These are phyloP conservation scores for Cardiospermum halicacabum DNA, from an alignment of 345 rosid genomes.

Conservation along the genomic window DNA sequence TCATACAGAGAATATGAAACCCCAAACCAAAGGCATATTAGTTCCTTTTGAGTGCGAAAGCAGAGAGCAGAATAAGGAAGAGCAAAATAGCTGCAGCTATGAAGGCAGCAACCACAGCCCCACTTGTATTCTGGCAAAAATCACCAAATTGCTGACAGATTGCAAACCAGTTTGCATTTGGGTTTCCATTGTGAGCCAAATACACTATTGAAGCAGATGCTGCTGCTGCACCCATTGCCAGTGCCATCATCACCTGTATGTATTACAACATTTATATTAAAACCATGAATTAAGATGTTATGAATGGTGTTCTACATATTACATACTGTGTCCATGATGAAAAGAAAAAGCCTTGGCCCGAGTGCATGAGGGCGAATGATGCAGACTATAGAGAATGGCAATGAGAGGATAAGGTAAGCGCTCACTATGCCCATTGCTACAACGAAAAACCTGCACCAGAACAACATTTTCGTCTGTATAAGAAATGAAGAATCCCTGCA, in stretches of 20 bases:
- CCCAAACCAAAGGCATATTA: constrained; percentile 14
- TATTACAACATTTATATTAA: too few species aligned
- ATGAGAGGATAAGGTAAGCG: constrained; percentile 50
- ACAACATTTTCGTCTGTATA: background rate
- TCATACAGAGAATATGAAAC: background rate
- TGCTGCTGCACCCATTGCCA: constrained; percentile 30
- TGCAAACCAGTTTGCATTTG: constrained; percentile 39
- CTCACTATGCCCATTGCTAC: constrained; percentile 29
- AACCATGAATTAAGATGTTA: too few species aligned
- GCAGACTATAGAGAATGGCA: constrained; percentile 55
- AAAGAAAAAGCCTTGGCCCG: constrained; percentile 38
- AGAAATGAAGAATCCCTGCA: background rate
- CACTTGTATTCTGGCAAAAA: constrained; percentile 40
- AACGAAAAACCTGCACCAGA: constrained; percentile 50
- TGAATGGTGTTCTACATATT: background rate
- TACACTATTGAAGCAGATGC: constrained; percentile 36
- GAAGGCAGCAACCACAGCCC: constrained; percentile 47
- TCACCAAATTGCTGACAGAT: constrained; percentile 46
- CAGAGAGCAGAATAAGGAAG: constrained; percentile 33
- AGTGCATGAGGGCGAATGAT: constrained; percentile 33
- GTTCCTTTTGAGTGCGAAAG: constrained; percentile 32
- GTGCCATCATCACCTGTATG: constrained; percentile 29
- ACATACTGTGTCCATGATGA: constrained; percentile 39
- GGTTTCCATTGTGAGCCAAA: constrained; percentile 48
- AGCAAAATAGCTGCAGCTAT: constrained; percentile 23